These are phyloP conservation scores for Colletotrichum tamarilloi DNA, from an alignment of 2,329 filamentous ascomycete genomes.

Conservation along the genomic window DNA sequence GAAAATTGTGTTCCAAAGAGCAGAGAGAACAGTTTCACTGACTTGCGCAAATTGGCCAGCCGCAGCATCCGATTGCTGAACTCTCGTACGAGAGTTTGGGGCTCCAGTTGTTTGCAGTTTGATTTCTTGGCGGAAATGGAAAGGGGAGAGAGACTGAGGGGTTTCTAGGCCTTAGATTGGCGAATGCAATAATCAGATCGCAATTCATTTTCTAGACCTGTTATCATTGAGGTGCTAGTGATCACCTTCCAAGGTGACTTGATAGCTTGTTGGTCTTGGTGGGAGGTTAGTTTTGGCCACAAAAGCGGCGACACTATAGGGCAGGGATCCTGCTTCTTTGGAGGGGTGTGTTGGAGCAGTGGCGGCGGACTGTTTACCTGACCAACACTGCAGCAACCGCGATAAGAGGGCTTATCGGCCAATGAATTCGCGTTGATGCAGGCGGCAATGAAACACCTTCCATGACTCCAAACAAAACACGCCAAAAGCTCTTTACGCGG, in stretches of 20 bases:
- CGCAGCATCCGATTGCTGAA: no score
- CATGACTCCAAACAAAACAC: conserved; percentile 20
- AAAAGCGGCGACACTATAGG: conserved; percentile 19
- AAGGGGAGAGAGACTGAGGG: no score
- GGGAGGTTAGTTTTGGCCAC: background rate
- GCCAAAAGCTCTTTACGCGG: conserved; percentile 36
- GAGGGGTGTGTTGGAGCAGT: conserved; percentile 6
- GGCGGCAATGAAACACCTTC: conserved; percentile 17
- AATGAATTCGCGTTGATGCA: conserved; percentile 23
- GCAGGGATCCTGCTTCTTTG: background rate
- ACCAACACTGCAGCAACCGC: conserved; percentile 27
- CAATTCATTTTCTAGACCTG: background rate
- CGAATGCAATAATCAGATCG: background rate
- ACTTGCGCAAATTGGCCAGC: no score
- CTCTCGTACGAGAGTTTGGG: no score
- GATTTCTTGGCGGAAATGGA: no score
- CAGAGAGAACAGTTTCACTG: no score
- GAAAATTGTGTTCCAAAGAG: no score
- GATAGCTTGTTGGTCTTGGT: background rate
- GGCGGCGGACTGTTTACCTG: conserved; percentile 24
- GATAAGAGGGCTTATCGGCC: conserved; percentile 33
- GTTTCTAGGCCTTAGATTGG: background rate
- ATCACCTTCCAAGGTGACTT: background rate
- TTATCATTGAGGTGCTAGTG: background rate
- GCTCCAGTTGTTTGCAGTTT: no score